Evolutionary conservation across 305 asterid species (phyloP), one percentile per base, ranked within the genome.

Genomic region (Andrographis paniculata): DNA sequence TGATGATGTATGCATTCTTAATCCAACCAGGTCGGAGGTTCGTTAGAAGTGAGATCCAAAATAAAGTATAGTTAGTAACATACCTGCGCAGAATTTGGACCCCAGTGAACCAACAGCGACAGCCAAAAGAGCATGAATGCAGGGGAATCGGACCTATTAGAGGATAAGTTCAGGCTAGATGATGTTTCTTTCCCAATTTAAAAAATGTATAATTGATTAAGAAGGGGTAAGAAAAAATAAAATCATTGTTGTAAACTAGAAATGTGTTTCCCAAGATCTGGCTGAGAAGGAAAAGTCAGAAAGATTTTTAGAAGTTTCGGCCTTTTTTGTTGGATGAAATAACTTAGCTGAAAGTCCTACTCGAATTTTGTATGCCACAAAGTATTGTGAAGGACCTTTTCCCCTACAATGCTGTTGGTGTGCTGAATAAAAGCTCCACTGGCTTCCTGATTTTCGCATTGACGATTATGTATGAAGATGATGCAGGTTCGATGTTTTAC

Each of bases 361-460:
- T 24, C 7, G 11, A 49, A 10, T 42, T 41, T 55, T 41, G 31
- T 57, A 42, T 42, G n/a, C n/a, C n/a, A n/a, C n/a, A n/a, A 42
- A 31, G 51, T 45, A 23, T 24, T 30, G 57, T 18, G 38, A 47
- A 33, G 53, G 52, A 60, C 69, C 68, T 43, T 58, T 70, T 62
- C 75, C 82, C 82, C 75, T 62, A 74, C 82, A 67, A 64, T 56
- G 75, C 78, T 67, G 75, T 68, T 74, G 75, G 70, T 51, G 41
- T 50, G 64, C 70, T 56, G 75, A 67, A 58, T 54, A 60, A 45
- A 46, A 55, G 42, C 72, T 58, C 62, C 57, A 45, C 59, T 33
- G 59, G 52, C 17, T 52, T 24, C 74, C 71, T 69, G 70, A 39
- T 42, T 52, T 53, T 40, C 62, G 51, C 63, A 28, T 54, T 48